Conservation (phyloP, 768 basidiomycete species). For the Boletus patriciae region DNA sequence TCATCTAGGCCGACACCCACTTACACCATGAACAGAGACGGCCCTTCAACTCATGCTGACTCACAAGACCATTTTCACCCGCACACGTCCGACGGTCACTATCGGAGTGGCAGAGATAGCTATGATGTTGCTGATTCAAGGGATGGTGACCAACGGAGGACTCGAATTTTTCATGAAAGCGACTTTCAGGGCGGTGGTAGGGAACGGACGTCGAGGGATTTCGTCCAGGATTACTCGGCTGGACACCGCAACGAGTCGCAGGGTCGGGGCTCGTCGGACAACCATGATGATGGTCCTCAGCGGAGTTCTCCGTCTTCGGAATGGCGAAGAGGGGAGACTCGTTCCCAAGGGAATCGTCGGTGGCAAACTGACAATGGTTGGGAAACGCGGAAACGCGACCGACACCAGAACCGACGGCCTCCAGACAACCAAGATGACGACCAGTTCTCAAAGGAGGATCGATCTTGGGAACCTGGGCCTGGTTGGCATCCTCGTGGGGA, state of each 20-base stretch:
- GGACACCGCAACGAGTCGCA: conserved; percentile 50
- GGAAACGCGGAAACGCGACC: conserved; percentile 51
- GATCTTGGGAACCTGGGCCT: conserved; percentile 73
- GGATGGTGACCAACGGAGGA: conserved; percentile 47
- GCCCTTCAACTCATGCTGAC: conserved; percentile 48
- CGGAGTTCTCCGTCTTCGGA: conserved; percentile 48
- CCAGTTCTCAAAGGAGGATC: conserved; percentile 41
- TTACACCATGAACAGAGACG: conserved; percentile 52
- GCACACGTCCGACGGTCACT: conserved; percentile 49
- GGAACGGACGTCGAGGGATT: conserved; percentile 49
- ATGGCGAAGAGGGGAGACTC: conserved; percentile 37
- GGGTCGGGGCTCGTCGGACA: conserved; percentile 40
- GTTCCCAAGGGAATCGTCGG: conserved; percentile 30
- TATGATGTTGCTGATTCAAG: conserved; percentile 46
- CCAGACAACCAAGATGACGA: conserved; percentile 29
- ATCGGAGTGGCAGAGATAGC: conserved; percentile 50
- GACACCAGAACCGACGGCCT: conserved; percentile 40
- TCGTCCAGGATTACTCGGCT: conserved; percentile 44
- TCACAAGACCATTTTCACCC: conserved; percentile 44
- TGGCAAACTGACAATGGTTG: conserved; percentile 47
- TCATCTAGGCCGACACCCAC: conserved; percentile 44
- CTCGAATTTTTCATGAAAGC: conserved; percentile 40
- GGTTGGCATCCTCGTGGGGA: conserved; percentile 56
- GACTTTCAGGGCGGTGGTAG: conserved; percentile 42
- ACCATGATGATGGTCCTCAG: conserved; percentile 42